A percentile compares a stretch with the other conserved stretches of the same genome.
These are phyloP conservation scores for Psophocarpus tetragonolobus DNA, from an alignment of 306 rosid genomes.

Conservation along the genomic window DNA sequence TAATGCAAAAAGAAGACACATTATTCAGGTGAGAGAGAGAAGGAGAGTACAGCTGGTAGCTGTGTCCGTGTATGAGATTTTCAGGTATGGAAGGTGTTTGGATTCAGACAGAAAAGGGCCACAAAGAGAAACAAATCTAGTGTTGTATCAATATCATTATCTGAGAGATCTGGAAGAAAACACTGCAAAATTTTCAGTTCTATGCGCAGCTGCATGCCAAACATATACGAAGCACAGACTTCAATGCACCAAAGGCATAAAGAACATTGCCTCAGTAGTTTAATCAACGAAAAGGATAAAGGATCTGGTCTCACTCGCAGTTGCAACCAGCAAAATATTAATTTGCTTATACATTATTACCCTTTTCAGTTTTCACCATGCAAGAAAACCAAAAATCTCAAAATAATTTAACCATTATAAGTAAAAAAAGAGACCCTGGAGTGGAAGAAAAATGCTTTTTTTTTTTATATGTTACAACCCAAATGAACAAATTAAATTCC, in stretches of 20 bases:
- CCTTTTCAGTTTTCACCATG: background rate
- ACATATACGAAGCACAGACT: constrained; percentile 51
- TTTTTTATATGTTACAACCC: constrained; percentile 9
- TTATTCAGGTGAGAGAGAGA: constrained; percentile 1
- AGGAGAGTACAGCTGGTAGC: background rate
- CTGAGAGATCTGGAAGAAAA: constrained; percentile 39
- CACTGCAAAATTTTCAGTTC: constrained; percentile 42
- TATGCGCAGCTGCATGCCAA: constrained; percentile 36
- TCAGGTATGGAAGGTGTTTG: constrained; percentile 27
- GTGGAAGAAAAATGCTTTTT: background rate
- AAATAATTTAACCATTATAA: constrained; percentile 11
- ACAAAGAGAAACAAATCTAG: constrained; percentile 20
- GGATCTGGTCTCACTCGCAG: constrained; percentile 48
- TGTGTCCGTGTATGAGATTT: constrained; percentile 45
- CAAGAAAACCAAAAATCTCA: background rate
- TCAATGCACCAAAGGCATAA: constrained; percentile 67
- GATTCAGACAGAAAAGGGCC: constrained; percentile 33
- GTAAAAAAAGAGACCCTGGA: background rate
- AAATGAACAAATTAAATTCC: constrained; percentile 30
- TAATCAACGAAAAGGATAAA: constrained; percentile 51
- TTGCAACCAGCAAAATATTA: constrained; percentile 40
- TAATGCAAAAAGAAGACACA: background rate
- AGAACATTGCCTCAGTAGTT: constrained; percentile 79
- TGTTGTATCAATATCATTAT: constrained; percentile 27
- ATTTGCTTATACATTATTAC: constrained; percentile 6